These are phyloP conservation scores for Podaxis sp. DNA, from an alignment of 768 basidiomycete genomes.

Conservation along the genomic window DNA sequence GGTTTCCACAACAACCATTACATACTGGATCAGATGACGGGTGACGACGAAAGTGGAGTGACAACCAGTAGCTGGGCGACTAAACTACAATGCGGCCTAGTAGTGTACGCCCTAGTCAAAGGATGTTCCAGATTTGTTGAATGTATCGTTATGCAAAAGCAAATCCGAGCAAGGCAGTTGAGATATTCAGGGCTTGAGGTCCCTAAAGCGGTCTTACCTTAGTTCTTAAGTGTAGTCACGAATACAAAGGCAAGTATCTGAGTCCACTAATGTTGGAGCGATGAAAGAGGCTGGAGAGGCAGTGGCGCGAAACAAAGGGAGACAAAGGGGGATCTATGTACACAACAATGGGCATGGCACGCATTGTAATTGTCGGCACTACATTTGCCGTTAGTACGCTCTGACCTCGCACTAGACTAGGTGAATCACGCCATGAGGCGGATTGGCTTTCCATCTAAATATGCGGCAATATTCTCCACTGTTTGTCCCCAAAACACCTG, in stretches of 20 bases:
- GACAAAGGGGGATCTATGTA: not conserved
- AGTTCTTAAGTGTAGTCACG: no score
- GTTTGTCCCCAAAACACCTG: slow-evolving; percentile 53
- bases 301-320: not conserved
- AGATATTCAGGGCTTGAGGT: no score
- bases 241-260: no score
- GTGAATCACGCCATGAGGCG: slow-evolving; percentile 3
- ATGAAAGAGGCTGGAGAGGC: not conserved
- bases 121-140: not conserved
- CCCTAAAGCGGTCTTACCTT: no score
- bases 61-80: not conserved
- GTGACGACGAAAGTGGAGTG: not conserved
- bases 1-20: not conserved
- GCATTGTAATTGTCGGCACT: not conserved
- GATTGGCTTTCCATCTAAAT: slow-evolving; percentile 42
- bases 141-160: not conserved
- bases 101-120: not conserved
- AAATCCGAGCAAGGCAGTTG: no score
- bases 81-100: not conserved
- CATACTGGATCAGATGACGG: not conserved
- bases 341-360: not conserved
- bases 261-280: no score
- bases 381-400: not conserved
- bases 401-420: not conserved
- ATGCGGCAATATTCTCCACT: slow-evolving; percentile 57